Conservation (phyloP, 768 basidiomycete genomes). For the Panaeolus papilionaceus region DNA sequence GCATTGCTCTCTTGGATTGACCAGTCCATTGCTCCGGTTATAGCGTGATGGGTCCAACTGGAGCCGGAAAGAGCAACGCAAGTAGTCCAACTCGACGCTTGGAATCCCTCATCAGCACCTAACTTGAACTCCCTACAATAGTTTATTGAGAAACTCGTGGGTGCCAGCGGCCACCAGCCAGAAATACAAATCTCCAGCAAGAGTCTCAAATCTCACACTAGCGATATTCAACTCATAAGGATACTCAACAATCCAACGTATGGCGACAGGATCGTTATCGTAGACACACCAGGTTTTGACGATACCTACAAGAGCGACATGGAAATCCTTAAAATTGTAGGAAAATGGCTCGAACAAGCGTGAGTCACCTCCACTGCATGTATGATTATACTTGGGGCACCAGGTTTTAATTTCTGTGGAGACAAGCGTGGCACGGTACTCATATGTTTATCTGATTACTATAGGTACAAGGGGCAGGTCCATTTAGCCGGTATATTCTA, state of each 20-base stretch:
- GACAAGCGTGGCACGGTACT: not conserved
- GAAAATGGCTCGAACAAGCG: conserved; percentile 27
- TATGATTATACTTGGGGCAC: not conserved
- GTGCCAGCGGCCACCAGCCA: not conserved
- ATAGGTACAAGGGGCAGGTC: conserved; percentile 18
- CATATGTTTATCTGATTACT: not conserved
- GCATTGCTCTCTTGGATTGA: not conserved
- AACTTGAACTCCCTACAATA: not conserved
- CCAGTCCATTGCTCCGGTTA: not conserved
- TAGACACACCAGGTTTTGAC: conserved; percentile 19
- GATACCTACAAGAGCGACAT: conserved; percentile 43
- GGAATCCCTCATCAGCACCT: not conserved
- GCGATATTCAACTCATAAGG: conserved; percentile 8
- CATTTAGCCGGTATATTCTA: conserved; percentile 44
- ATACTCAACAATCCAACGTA: not conserved
- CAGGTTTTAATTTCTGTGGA: not conserved
- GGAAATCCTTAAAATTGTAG: conserved; percentile 52
- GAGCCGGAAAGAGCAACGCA: not conserved
- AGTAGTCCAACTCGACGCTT: not conserved
- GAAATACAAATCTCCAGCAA: not conserved
- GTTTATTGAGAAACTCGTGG: not conserved
- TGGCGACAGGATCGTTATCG: conserved; percentile 15
- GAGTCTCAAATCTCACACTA: conserved; percentile 7
- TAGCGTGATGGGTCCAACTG: not conserved
- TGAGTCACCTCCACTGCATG: conserved; percentile 10